These are phyloP conservation scores for Oryza longistaminata DNA, from an alignment of 176 grass and related monocot genomes.

Conservation along the genomic window DNA sequence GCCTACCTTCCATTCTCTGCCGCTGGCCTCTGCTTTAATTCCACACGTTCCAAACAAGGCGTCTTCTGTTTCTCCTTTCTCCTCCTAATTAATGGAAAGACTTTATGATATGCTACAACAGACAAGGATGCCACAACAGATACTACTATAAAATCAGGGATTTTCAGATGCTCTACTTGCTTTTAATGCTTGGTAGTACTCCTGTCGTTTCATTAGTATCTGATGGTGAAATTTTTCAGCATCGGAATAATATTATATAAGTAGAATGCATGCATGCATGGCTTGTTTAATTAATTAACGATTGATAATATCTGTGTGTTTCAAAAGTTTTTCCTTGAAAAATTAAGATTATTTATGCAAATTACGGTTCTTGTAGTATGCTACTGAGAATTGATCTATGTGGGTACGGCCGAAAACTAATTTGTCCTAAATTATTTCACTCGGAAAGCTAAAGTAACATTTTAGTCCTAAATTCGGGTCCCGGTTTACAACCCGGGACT, in stretches of 20 bases:
- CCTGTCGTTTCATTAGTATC: neutral
- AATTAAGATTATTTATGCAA: neutral
- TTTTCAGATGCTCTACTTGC: neutral
- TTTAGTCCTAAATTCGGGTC: too few relatives aligned
- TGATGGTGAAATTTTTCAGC: neutral
- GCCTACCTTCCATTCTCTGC: neutral
- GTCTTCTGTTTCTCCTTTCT: slow-evolving; percentile 1
- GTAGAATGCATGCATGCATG: neutral
- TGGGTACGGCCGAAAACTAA: too few relatives aligned
- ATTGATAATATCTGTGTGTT: neutral
- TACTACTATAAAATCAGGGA: neutral
- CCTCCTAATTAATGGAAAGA: slow-evolving; percentile 24
- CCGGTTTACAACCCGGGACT: too few relatives aligned
- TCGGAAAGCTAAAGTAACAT: too few relatives aligned
- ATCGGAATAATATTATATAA: neutral
- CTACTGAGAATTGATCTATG: too few relatives aligned
- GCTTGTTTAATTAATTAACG: neutral
- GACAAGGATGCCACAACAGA: slow-evolving; percentile 30
- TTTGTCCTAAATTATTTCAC: too few relatives aligned
- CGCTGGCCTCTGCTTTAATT: neutral
- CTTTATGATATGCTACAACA: neutral
- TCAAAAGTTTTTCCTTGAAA: neutral
- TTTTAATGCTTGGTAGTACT: neutral
- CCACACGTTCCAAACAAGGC: slow-evolving; percentile 6
- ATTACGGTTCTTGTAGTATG: neutral